Base-by-base conservation (phyloP, 306 rosid genomes). In the barrel medic (Medicago truncatula) region DNA sequence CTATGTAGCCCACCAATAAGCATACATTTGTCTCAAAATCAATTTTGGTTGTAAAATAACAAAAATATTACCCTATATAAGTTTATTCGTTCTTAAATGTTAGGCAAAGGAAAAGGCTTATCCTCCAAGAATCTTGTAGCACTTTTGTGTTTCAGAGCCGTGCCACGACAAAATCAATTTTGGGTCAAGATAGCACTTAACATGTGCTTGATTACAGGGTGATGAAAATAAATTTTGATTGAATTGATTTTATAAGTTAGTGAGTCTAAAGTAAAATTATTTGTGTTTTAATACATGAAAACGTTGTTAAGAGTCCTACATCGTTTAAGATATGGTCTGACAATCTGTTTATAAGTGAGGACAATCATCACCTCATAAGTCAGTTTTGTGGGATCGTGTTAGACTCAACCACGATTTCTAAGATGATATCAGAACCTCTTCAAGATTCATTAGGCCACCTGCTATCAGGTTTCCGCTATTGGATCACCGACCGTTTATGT, bases 161-260 rank as follows among this genome's bases (percentile, higher is more conserved):
- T 53, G 70, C 47, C 71, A 50, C 58, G 85, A 84, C 74, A 68
- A 82, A 70, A 61, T 31, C 67, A 84, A 79, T 49, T 75, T 78
- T 0, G 11, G 77, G 87, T 86, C 84, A 80, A 84, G 53, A 13
- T 17, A 64, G 70, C 73, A 78, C 70, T 56, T 2, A 9, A n/a
- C 18, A 31, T 47, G 53, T 52, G 57, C 23, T 21, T 58, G 16
- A 31, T 58, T 58, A 4, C 11, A 11, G 0, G 15, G 15, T 21
- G 13, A 10, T 56, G 2, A 20, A 56, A 10, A 10, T 21, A 11
- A 0, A 21, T 23, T 21, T 23, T 1, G 9, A 23, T 23, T 18
- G 6, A 53, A 18, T 9, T 20, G 3, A 56, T 4, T 20, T 17
- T 53, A n/a, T n/a, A n/a, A 53, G 9, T 53, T 16, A 53, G 0